phyloP scores from a whole-genome alignment of 2,329 filamentous ascomycete genomes.

The Penicillium nordicum region DNA sequence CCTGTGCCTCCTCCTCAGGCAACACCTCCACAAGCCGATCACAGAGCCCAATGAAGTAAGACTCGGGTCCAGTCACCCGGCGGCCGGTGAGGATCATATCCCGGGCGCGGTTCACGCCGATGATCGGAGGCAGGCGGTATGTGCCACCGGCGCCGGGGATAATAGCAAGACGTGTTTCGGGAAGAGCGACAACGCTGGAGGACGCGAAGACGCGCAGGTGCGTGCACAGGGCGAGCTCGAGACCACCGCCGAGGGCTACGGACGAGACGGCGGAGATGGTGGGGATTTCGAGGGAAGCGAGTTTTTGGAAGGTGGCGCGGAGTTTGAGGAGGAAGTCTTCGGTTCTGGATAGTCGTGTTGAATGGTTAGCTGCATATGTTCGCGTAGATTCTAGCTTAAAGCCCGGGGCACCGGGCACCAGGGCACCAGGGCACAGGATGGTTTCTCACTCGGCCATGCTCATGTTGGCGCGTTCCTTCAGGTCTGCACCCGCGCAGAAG shows the following conservation, averaged over 20 bases:
- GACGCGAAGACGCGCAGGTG: slow-evolving; percentile 84
- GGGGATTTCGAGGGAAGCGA: slow-evolving; percentile 76
- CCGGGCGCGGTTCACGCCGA: slow-evolving; percentile 76
- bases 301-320: slow-evolving; percentile 68
- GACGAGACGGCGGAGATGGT: slow-evolving; percentile 86
- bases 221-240: slow-evolving; percentile 87
- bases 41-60: slow-evolving; percentile 85
- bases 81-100: slow-evolving; percentile 89
- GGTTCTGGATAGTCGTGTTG: slow-evolving; percentile 56
- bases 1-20: slow-evolving; percentile 51
- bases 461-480: slow-evolving; percentile 82
- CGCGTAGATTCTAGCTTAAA: not conserved
- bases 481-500: slow-evolving; percentile 92
- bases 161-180: slow-evolving; percentile 89
- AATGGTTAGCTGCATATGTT: slow-evolving; percentile 1
- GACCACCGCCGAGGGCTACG: slow-evolving; percentile 82
- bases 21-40: slow-evolving; percentile 83
- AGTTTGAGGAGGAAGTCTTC: slow-evolving; percentile 73
- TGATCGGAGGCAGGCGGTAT: slow-evolving; percentile 75
- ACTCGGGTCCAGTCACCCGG: slow-evolving; percentile 76
- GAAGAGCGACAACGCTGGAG: slow-evolving; percentile 73
- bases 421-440: not conserved
- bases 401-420: not conserved
- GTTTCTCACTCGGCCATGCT: slow-evolving; percentile 67
- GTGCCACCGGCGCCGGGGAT: slow-evolving; percentile 94